These are phyloP conservation scores for Phyllosticta citribraziliensis DNA, from an alignment of 2,329 filamentous ascomycete genomes.

Conservation along the genomic window DNA sequence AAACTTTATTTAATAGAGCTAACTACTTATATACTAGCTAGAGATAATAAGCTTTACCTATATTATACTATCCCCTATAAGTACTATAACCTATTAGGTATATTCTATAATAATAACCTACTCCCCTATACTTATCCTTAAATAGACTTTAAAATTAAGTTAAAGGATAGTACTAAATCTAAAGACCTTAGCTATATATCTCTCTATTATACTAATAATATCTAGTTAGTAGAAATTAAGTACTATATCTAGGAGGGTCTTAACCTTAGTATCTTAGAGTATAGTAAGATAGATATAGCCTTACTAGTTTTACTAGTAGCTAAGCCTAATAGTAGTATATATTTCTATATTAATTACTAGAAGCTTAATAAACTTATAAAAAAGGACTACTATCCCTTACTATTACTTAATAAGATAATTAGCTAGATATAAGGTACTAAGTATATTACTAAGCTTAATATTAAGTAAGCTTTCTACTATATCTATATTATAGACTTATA, in stretches of 20 bases:
- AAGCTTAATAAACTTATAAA: slow-evolving; percentile 11
- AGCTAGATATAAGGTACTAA: slow-evolving; percentile 4
- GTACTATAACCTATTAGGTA: too few species aligned
- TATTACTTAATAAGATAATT: slow-evolving; percentile 10
- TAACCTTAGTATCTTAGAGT: not conserved
- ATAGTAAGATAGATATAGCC: not conserved
- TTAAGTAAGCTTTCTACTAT: slow-evolving; percentile 10
- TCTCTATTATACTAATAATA: too few species aligned
- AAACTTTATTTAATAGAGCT: too few species aligned
- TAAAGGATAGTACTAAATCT: too few species aligned
- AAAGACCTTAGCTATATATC: too few species aligned
- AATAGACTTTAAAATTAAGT: too few species aligned
- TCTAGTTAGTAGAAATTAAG: not conserved
- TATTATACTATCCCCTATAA: too few species aligned
- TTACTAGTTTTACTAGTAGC: slow-evolving; percentile 1
- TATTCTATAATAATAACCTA: too few species aligned
- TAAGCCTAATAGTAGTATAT: slow-evolving; percentile 5
- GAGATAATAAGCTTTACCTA: too few species aligned
- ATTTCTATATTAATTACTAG: slow-evolving; percentile 12
- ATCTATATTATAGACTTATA: slow-evolving; percentile 11
- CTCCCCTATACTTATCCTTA: too few species aligned
- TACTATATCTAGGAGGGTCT: not conserved
- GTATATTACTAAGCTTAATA: slow-evolving; percentile 13
- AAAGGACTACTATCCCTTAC: slow-evolving; percentile 11
- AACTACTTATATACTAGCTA: too few species aligned